phyloP scores from a whole-genome alignment of 2,329 filamentous ascomycete species.

The Alternaria brassicicola region DNA sequence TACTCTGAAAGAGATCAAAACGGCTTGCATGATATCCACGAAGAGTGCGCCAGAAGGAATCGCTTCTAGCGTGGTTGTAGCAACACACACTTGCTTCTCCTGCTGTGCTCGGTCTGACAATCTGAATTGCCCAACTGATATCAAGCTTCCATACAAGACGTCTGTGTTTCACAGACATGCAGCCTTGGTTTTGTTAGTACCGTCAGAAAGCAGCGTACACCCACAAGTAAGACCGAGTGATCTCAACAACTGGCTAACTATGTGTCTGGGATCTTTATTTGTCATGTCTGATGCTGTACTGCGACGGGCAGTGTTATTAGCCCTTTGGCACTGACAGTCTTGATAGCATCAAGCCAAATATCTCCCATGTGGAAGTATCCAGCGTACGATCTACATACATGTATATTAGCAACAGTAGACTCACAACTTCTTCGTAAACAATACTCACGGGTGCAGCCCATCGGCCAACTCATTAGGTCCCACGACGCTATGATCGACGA shows the following conservation, averaged over 20 bases:
- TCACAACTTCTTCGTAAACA: neutral
- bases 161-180: neutral
- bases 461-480: constrained; percentile 28
- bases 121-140: neutral
- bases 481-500: constrained; percentile 35
- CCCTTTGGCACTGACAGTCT: constrained; percentile 2
- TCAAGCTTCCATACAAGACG: neutral
- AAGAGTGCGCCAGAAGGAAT: neutral
- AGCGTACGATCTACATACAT: constrained; percentile 21
- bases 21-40: neutral
- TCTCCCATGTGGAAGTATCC: constrained; percentile 41
- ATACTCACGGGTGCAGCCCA: constrained; percentile 36
- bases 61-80: neutral
- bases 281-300: neutral
- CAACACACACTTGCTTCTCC: neutral
- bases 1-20: neutral
- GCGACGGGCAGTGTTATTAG: constrained; percentile 20
- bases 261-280: neutral
- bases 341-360: constrained; percentile 30
- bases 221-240: neutral
- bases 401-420: neutral
- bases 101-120: neutral
- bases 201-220: neutral
- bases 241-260: neutral
- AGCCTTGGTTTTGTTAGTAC: neutral